Evolutionary conservation across 2,329 filamentous ascomycete genomes (phyloP).

Genomic region (Blastomyces parvus): DNA sequence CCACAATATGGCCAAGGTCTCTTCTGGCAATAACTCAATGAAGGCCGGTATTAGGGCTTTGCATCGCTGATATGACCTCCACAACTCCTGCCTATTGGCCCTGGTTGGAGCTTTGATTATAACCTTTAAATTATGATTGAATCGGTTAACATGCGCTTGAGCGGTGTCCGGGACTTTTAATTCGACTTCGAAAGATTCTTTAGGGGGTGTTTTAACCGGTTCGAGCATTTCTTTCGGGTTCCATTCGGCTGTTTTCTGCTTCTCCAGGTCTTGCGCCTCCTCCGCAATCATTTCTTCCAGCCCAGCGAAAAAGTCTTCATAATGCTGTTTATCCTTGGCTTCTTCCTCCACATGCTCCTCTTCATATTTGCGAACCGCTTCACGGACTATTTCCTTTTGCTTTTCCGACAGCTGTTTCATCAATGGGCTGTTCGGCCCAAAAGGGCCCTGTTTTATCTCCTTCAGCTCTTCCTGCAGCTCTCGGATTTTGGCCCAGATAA

Average conservation of each 20-base stretch:
- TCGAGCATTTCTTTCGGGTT: conserved; percentile 21
- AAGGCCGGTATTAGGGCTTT: conserved; percentile 38
- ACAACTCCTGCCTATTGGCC: conserved; percentile 32
- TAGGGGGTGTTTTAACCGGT: conserved; percentile 16
- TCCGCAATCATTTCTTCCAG: conserved; percentile 30
- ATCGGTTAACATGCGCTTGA: conserved; percentile 31
- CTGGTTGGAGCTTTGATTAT: conserved; percentile 24
- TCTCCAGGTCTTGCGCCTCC: conserved; percentile 16
- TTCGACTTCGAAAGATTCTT: conserved; percentile 25
- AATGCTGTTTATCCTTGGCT: conserved; percentile 9
- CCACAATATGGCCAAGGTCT: conserved; percentile 60
- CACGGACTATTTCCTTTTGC: conserved; percentile 33
- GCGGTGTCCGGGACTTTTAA: conserved; percentile 28
- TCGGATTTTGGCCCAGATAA: conserved; percentile 30
- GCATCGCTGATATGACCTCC: conserved; percentile 44
- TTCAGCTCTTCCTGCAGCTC: conserved; percentile 34
- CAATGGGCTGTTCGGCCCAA: conserved; percentile 35
- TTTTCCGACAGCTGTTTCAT: conserved; percentile 35
- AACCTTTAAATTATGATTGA: conserved; percentile 31
- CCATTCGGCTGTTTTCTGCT: conserved; percentile 16
- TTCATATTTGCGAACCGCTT: conserved; percentile 36
- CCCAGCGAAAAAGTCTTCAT: conserved; percentile 8
- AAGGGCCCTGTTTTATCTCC: conserved; percentile 34
- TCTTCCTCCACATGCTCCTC: conserved; percentile 25
- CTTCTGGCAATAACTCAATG: conserved; percentile 49